These are phyloP conservation scores for Ophiosphaerella narmari DNA, from an alignment of 2,329 filamentous ascomycete species.

Conservation along the genomic window DNA sequence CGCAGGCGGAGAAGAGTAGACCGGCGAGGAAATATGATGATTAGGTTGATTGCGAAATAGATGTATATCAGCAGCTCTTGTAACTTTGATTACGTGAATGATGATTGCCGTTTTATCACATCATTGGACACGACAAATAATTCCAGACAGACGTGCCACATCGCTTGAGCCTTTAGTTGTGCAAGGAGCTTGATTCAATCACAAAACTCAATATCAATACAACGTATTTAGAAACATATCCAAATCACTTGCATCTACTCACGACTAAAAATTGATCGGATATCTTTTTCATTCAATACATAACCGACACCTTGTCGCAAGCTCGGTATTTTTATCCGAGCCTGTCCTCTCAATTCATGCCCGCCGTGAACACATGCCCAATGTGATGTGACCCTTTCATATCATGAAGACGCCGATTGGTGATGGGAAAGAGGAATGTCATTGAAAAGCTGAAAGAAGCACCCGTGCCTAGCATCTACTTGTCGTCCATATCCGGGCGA, in stretches of 20 bases:
- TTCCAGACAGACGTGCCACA: too few relatives aligned
- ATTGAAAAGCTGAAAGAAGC: constrained; percentile 38
- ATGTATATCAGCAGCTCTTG: not conserved
- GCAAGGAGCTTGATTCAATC: too few relatives aligned
- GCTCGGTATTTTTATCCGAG: constrained; percentile 29
- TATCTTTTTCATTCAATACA: constrained; percentile 44
- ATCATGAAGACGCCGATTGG: constrained; percentile 42
- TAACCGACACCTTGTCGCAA: constrained; percentile 36
- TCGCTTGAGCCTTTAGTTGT: not conserved
- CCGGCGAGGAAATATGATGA: constrained; percentile 55
- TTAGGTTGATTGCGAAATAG: constrained; percentile 1
- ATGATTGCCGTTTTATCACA: too few relatives aligned
- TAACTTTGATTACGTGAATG: not conserved
- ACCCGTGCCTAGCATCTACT: constrained; percentile 31
- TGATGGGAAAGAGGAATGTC: constrained; percentile 43
- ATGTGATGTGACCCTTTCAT: constrained; percentile 36
- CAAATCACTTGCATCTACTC: constrained; percentile 1
- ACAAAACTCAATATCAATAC: not conserved
- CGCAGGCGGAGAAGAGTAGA: constrained; percentile 67
- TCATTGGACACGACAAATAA: too few relatives aligned
- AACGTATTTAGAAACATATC: not conserved
- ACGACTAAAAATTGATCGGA: constrained; percentile 19
- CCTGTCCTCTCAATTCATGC: constrained; percentile 39
- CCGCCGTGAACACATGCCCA: constrained; percentile 37
- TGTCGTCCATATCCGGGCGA: constrained; percentile 21